Percentiles rank a stretch among this genome's conserved stretches.
phyloP scores from a whole-genome alignment of 192 early-diverging fungal genomes.

The Backusella morwellensis region DNA sequence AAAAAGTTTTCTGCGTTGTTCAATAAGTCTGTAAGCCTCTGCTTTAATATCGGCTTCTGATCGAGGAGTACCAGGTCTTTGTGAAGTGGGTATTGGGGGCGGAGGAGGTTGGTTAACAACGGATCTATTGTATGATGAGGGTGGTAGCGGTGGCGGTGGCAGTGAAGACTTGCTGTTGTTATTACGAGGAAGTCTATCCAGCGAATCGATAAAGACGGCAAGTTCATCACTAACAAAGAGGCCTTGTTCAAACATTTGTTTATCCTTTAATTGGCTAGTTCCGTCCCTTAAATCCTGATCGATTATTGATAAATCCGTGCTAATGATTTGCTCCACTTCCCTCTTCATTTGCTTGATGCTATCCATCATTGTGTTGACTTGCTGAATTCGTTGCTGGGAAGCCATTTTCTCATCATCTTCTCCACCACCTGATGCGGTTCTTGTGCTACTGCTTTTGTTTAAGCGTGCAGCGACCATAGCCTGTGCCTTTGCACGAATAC shows the following conservation, averaged over 20 bases:
- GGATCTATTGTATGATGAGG: not conserved
- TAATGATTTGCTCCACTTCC: conserved; percentile 5
- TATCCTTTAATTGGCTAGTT: not conserved
- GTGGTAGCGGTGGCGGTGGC: not conserved
- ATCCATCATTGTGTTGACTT: not conserved
- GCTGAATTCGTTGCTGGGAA: not conserved
- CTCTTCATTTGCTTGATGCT: not conserved
- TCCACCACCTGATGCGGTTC: not conserved
- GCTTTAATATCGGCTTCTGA: conserved; percentile 54
- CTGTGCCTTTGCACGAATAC: conserved; percentile 45
- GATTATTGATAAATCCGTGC: conserved; percentile 5
- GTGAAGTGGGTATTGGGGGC: conserved; percentile 32
- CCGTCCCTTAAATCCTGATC: conserved; percentile 6
- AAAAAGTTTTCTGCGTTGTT: conserved; percentile 32
- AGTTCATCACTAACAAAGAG: conserved; percentile 30
- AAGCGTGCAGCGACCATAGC: conserved; percentile 49
- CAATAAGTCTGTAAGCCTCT: conserved; percentile 48
- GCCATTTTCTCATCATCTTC: not conserved
- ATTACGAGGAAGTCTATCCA: not conserved
- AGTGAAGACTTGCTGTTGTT: not conserved
- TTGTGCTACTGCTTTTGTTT: conserved; percentile 9
- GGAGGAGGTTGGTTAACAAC: not conserved
- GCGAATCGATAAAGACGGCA: conserved; percentile 24
- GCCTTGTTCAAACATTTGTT: conserved; percentile 37
- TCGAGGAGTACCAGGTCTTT: conserved; percentile 23